Percentiles rank a stretch among this genome's conserved stretches.
These are phyloP conservation scores for Bisporella sp. DNA, from an alignment of 2,329 filamentous ascomycete species.

Conservation along the genomic window DNA sequence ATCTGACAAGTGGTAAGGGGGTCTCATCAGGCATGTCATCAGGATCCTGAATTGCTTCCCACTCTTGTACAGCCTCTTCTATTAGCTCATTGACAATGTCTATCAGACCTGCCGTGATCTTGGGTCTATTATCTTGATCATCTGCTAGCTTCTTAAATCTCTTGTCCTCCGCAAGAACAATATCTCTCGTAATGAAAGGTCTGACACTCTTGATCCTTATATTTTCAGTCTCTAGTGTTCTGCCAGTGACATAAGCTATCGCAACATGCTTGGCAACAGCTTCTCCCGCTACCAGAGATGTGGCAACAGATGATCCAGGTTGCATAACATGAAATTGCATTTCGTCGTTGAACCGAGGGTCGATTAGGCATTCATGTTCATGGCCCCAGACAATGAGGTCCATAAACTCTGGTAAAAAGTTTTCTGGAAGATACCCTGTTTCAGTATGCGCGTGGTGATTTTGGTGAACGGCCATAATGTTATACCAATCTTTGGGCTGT, in stretches of 20 bases:
- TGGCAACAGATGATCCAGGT: slow-evolving; percentile 91
- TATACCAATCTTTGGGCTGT: slow-evolving; percentile 89
- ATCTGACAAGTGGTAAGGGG: slow-evolving; percentile 76
- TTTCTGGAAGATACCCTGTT: slow-evolving; percentile 91
- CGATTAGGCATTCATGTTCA: slow-evolving; percentile 91
- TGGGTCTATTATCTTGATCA: slow-evolving; percentile 74
- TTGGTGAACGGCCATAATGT: slow-evolving; percentile 89
- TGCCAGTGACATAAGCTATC: slow-evolving; percentile 76
- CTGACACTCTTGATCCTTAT: slow-evolving; percentile 82
- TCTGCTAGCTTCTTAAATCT: slow-evolving; percentile 72
- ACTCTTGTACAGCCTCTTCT: slow-evolving; percentile 72
- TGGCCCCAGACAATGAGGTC: slow-evolving; percentile 95
- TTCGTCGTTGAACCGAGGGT: slow-evolving; percentile 75
- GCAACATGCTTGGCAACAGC: slow-evolving; percentile 87
- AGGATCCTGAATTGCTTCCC: slow-evolving; percentile 69
- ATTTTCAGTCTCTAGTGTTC: slow-evolving; percentile 71
- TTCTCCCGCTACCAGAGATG: slow-evolving; percentile 83
- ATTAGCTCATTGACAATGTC: slow-evolving; percentile 81
- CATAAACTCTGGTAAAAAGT: slow-evolving; percentile 84
- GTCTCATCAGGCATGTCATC: slow-evolving; percentile 53
- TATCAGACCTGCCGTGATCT: slow-evolving; percentile 72
- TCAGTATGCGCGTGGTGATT: slow-evolving; percentile 90
- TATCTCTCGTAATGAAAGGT: slow-evolving; percentile 82
- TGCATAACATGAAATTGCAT: slow-evolving; percentile 96
- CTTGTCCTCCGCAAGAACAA: slow-evolving; percentile 68